Conservation (phyloP, 2,329 filamentous ascomycete genomes). For the Trichoderma pleuroti region DNA sequence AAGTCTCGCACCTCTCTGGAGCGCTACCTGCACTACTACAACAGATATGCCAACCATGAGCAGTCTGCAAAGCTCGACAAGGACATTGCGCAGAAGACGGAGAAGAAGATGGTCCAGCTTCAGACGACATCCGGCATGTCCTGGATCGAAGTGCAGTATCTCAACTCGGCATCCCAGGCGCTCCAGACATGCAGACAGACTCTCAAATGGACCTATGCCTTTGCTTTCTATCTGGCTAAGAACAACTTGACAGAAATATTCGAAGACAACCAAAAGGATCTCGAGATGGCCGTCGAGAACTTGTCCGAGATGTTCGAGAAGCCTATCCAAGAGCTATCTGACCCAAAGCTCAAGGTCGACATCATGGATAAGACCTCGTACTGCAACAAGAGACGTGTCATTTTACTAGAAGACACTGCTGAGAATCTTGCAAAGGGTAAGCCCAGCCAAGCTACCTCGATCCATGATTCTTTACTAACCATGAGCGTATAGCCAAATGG, state of each 20-base stretch:
- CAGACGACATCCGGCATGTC: conserved; percentile 94
- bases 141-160: conserved; percentile 98
- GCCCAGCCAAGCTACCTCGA: background rate
- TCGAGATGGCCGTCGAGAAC: conserved; percentile 95
- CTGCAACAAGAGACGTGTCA: conserved; percentile 87
- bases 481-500: conserved; percentile 40
- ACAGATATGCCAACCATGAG: conserved; percentile 97
- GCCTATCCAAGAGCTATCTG: conserved; percentile 78
- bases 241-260: conserved; percentile 98
- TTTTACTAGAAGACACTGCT: conserved; percentile 86
- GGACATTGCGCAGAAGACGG: conserved; percentile 92
- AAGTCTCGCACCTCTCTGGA: conserved; percentile 87
- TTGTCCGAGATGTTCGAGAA: conserved; percentile 99
- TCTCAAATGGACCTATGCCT: conserved; percentile 98
- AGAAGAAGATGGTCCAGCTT: conserved; percentile 98
- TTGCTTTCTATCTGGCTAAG: conserved; percentile 92
- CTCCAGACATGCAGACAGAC: conserved; percentile 97
- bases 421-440: conserved; percentile 84
- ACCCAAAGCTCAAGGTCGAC: conserved; percentile 89
- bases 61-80: conserved; percentile 95
- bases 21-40: conserved; percentile 98
- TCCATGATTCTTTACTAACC: conserved; percentile 25
- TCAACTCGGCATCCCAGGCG: conserved; percentile 88
- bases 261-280: conserved; percentile 96
- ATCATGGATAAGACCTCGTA: conserved; percentile 99